Evolutionary conservation across 2,329 filamentous ascomycete genomes (phyloP), one percentile per base, ranked within the genome.

Genomic region (Fusarium tjaetaba): DNA sequence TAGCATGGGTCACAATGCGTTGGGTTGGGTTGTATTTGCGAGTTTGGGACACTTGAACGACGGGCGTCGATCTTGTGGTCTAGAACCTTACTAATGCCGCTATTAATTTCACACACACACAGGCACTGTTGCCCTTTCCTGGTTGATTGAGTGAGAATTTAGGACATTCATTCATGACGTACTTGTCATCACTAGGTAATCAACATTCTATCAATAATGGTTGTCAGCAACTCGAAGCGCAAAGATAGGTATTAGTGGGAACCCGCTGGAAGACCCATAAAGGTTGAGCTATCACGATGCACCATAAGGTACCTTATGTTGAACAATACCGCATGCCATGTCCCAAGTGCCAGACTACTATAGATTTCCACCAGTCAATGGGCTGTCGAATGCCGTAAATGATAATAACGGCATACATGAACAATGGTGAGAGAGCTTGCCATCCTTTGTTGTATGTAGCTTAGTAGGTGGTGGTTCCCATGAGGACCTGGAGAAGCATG

Each of bases 1-100:
- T 51, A 51, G 48, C 48, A 51, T 71, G 51, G 45, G 46, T 56
- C 30, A 45, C 38, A 38, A 39, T 46, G 7, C 16, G 42, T 52
- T 48, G 49, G 61, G 65, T 73, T 48, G 43, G 57, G 65, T 73
- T 48, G 48, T 38, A 62, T 49, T 67, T 61, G 11, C 32, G 36
- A 65, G 42, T 59, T 59, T 66, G 46, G 43, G 26, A 42, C 39
- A 42, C 43, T 56, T 51, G 24, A 20, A 22, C 65, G 20, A 48
- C 45, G 26, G 45, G 26, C 26, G 73, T 57, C 63, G 71, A 77
- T 77, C 75, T 57, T 34, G 55, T 34, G 64, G 71, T 74, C 73
- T 73, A 67, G 69, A 62, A 68, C 61, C 26, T 55, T 53, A 18
- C 49, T 42, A 51, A 46, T 42, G 61, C 30, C 22, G 36, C 42